Percentiles rank a stretch among this genome's conserved stretches.
These are phyloP conservation scores for Phlyctochytrium arcticum DNA, from an alignment of 192 early-diverging fungal genomes.

Conservation along the genomic window DNA sequence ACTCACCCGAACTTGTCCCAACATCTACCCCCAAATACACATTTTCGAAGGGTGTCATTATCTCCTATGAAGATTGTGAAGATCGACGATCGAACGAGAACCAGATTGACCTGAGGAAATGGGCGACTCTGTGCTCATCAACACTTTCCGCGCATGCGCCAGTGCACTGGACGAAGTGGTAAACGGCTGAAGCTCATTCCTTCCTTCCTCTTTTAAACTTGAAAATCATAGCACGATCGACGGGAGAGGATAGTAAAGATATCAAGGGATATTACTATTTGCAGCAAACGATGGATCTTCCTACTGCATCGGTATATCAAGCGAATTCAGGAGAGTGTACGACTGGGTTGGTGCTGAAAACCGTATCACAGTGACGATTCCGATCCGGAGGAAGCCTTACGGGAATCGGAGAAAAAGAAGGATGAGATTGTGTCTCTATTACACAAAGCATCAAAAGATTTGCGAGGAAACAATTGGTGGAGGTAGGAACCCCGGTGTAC, in stretches of 20 bases:
- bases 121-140: too few species aligned
- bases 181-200: neutral
- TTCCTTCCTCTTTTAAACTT: neutral
- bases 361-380: too few species aligned
- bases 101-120: too few species aligned
- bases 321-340: too few species aligned
- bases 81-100: too few species aligned
- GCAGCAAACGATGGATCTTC: conserved; percentile 38
- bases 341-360: too few species aligned
- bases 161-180: too few species aligned
- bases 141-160: too few species aligned
- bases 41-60: too few species aligned
- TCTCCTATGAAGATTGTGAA: too few species aligned
- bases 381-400: conserved; percentile 23
- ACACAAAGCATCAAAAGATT: conserved; percentile 20
- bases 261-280: conserved; percentile 42
- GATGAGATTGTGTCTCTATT: conserved; percentile 32
- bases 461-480: conserved; percentile 34
- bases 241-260: conserved; percentile 38
- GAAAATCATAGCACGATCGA: conserved; percentile 28
- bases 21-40: conserved; percentile 58
- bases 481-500: conserved; percentile 23
- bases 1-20: conserved; percentile 40
- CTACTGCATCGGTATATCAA: conserved; percentile 33
- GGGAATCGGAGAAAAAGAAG: conserved; percentile 26